These are phyloP conservation scores for Acidiella bohemica DNA, from an alignment of 495 filamentous ascomycete species.

Conservation along the genomic window DNA sequence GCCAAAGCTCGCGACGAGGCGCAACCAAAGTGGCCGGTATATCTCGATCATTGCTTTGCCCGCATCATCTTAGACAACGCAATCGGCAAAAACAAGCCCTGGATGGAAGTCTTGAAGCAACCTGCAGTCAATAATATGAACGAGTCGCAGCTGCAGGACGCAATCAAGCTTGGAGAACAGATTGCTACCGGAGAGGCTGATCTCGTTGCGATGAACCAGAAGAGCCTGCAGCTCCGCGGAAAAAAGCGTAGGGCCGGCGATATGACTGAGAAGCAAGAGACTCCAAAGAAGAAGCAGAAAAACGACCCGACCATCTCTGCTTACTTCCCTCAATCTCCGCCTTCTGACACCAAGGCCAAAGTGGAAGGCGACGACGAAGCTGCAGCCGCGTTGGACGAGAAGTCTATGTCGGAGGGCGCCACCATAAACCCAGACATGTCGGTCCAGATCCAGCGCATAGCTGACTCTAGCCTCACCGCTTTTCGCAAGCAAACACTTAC, in stretches of 20 bases:
- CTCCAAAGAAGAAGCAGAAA: not conserved
- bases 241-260: constrained; percentile 17
- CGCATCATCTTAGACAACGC: constrained; percentile 30
- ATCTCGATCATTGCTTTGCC: constrained; percentile 31
- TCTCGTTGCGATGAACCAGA: constrained; percentile 20
- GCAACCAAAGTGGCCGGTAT: constrained; percentile 26
- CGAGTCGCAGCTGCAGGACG: constrained; percentile 19
- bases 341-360: not conserved
- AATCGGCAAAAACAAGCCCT: constrained; percentile 22
- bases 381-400: not conserved
- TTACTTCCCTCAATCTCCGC: constrained; percentile 12
- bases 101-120: constrained; percentile 16
- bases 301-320: constrained; percentile 6
- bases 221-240: constrained; percentile 22
- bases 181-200: constrained; percentile 22
- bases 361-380: not conserved
- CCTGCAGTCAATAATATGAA: constrained; percentile 26
- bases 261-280: not conserved
- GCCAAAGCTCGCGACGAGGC: constrained; percentile 14
- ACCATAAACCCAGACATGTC: not conserved
- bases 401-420: too few species aligned
- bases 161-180: constrained; percentile 21
- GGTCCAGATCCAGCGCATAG: constrained; percentile 7
- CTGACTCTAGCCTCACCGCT: constrained; percentile 9
- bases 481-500: constrained; percentile 23